phyloP scores from a whole-genome alignment of 2,329 filamentous ascomycete genomes.

The Seiridium cupressi region DNA sequence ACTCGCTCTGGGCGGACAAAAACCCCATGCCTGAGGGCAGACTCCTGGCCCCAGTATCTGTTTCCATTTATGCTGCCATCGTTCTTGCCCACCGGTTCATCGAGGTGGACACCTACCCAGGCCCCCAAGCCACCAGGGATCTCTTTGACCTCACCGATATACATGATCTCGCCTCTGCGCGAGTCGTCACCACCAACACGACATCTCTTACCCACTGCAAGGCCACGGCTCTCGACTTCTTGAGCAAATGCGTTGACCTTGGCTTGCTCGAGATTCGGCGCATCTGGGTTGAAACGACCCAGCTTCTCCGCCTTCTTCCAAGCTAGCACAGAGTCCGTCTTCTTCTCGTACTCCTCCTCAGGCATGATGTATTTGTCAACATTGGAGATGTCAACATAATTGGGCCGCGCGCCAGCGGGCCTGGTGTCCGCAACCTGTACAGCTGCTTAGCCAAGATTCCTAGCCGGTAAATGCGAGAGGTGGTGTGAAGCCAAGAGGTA shows the following conservation, averaged over 20 bases:
- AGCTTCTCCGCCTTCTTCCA: constrained; percentile 96
- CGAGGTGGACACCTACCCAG: constrained; percentile 74
- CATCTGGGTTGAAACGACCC: constrained; percentile 91
- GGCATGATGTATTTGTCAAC: constrained; percentile 92
- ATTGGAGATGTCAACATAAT: constrained; percentile 76
- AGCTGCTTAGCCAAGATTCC: constrained; percentile 1
- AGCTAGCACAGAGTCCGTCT: constrained; percentile 83
- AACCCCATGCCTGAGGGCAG: constrained; percentile 67
- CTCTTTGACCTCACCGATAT: constrained; percentile 72
- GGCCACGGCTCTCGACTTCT: constrained; percentile 69
- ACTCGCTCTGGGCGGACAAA: constrained; percentile 78
- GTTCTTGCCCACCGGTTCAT: constrained; percentile 81
- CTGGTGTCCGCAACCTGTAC: constrained; percentile 75
- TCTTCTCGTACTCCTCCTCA: constrained; percentile 79
- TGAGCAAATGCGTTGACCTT: constrained; percentile 66
- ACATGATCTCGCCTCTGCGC: constrained; percentile 67
- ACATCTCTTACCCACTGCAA: constrained; percentile 61
- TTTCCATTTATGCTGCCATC: constrained; percentile 69
- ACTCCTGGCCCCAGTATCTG: constrained; percentile 68
- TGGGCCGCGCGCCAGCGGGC: constrained; percentile 70
- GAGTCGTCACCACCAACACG: constrained; percentile 66
- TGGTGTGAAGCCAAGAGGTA: neutral
- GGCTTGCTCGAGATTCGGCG: constrained; percentile 70
- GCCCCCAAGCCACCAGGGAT: constrained; percentile 63
- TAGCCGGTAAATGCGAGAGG: neutral